Base-by-base conservation (phyloP, 1,139 yeast genomes). In the Yamadazyma diddensiae region DNA sequence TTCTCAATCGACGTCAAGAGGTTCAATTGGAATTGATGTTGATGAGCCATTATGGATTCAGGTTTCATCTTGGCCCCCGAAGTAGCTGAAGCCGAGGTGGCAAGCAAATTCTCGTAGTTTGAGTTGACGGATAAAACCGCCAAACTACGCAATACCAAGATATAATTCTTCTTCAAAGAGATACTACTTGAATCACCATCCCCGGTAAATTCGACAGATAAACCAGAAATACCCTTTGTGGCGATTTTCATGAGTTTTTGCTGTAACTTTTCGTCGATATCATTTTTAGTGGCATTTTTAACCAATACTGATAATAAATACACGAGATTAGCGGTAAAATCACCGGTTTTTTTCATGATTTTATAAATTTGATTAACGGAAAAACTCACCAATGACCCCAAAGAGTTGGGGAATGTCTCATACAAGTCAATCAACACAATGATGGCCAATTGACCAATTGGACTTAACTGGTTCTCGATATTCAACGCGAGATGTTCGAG, bases 51-150 rank as follows among this genome's bases (percentile, higher is more conserved):
- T 20, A 69, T 55, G 0, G 63, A 45, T 31, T 69, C 74, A 0
- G 75, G 73, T 33, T 66, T 67, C 54, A 65, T 40, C 41, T 67
- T 67, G 4, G 70, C 59, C 3, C 69, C 65, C 0, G 67, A 53
- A 6, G 60, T 43, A 5, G 68, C 55, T 0, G 71, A 57, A 2
- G 72, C 57, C 3, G 70, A 64, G 9, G 53, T 42, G 1, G 65
- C 57, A 33, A 66, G 47, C 24, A 68, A 49, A 27, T 50, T 49
- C 42, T 67, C 73, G 41, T 69, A 68, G 41, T 65, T 58, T 6
- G 72, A 46, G 5, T 65, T 50, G 2, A 61, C 54, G 6, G 62
- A 49, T 27, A 69, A 52, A 1, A 65, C 36, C 12, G 65, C 49
- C 6, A 67, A 35, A 36, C 62, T 63, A 31, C 60, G 64, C 34